These are phyloP conservation scores for Alternaria brassicicola DNA, from an alignment of 2,329 filamentous ascomycete species.

Conservation along the genomic window DNA sequence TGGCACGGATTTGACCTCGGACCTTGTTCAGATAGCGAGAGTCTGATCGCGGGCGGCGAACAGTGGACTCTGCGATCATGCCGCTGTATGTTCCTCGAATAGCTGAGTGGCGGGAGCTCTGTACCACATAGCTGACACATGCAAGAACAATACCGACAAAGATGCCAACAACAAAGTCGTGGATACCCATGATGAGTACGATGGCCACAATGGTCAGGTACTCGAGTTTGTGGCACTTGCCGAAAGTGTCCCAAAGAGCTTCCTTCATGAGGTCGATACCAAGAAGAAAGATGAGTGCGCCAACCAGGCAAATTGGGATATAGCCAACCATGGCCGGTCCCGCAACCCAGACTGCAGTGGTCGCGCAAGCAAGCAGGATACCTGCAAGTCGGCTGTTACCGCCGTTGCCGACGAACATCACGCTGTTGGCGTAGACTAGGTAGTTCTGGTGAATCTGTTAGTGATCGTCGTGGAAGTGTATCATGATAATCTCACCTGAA, in stretches of 20 bases:
- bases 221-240: slow-evolving; percentile 84
- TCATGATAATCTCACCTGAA: slow-evolving; percentile 59
- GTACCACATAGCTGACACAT: slow-evolving; percentile 87
- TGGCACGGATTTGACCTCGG: slow-evolving; percentile 84
- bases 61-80: slow-evolving; percentile 87
- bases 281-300: slow-evolving; percentile 90
- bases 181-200: slow-evolving; percentile 92
- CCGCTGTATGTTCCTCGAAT: slow-evolving; percentile 91
- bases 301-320: slow-evolving; percentile 96
- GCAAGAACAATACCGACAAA: slow-evolving; percentile 89
- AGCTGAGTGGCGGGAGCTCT: slow-evolving; percentile 87
- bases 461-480: neutral
- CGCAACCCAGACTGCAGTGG: slow-evolving; percentile 79
- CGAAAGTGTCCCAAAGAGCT: slow-evolving; percentile 85
- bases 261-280: slow-evolving; percentile 91
- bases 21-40: slow-evolving; percentile 85
- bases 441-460: slow-evolving; percentile 71
- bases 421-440: slow-evolving; percentile 94
- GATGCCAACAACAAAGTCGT: slow-evolving; percentile 96
- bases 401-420: slow-evolving; percentile 94
- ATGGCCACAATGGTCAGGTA: slow-evolving; percentile 89
- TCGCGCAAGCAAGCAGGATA: slow-evolving; percentile 79
- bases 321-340: slow-evolving; percentile 89
- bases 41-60: slow-evolving; percentile 87
- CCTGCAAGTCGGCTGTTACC: slow-evolving; percentile 87